Evolutionary conservation across 768 basidiomycete genomes (phyloP).

Genomic region (Lentinula detonsa): DNA sequence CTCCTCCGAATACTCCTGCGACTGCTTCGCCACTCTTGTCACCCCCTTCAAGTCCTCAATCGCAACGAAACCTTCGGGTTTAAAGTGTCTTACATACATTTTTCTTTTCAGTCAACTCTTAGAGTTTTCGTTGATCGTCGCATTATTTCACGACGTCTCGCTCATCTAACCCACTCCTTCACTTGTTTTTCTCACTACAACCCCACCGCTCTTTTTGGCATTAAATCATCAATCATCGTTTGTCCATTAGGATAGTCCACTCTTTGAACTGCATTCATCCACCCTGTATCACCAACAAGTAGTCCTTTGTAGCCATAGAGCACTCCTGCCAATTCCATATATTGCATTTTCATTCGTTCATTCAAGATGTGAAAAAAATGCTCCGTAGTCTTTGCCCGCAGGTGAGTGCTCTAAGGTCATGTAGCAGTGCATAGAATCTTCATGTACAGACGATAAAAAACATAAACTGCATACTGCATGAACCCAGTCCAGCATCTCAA

Average conservation of each 20-base stretch:
- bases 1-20: neutral
- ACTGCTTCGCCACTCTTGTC: neutral
- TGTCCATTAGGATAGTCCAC: neutral
- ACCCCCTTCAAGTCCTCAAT: neutral
- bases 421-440: neutral
- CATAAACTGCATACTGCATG: conserved; percentile 18
- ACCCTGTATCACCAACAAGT: neutral
- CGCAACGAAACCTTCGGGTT: neutral
- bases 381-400: neutral
- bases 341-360: neutral
- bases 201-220: neutral
- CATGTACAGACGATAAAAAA: conserved; percentile 15
- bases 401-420: neutral
- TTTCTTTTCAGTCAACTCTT: neutral
- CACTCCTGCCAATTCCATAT: no score
- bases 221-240: no score
- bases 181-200: no score
- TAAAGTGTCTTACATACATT: no score
- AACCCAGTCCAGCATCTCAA: conserved; percentile 14
- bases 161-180: no score
- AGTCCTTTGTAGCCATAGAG: neutral
- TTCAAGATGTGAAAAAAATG: neutral
- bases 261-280: neutral
- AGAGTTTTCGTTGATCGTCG: neutral
- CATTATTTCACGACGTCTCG: no score